A percentile compares a stretch with the other conserved stretches of the same genome.
Conservation (phyloP, 116 monocot genomes). For the Papilionanthe hybrid region DNA sequence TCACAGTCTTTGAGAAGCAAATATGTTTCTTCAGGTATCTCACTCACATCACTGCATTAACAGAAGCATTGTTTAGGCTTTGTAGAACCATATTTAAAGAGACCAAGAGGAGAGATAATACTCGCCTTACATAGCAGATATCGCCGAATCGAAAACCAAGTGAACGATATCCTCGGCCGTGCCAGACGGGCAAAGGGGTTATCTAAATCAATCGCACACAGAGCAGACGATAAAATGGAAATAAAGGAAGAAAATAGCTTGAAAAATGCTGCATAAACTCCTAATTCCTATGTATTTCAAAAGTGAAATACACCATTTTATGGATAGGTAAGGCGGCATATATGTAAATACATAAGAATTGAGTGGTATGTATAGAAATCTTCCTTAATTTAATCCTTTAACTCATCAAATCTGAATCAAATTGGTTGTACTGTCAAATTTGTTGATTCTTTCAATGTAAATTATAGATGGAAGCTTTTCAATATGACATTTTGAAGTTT, state of each 20-base stretch:
- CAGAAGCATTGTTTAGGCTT: constrained; percentile 1
- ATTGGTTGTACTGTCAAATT: no score
- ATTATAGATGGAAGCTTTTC: no score
- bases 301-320: no score
- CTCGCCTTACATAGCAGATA: constrained; percentile 85
- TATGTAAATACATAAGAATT: no score
- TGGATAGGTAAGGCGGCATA: no score
- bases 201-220: constrained; percentile 32
- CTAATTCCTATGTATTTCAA: no score
- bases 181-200: constrained; percentile 88
- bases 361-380: no score
- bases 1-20: constrained; percentile 68
- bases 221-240: constrained; percentile 6
- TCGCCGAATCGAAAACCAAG: constrained; percentile 91
- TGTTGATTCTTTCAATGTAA: no score
- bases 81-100: neutral
- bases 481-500: no score
- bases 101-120: neutral
- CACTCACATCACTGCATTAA: constrained; percentile 84
- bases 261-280: neutral
- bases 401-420: no score
- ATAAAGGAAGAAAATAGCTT: neutral
- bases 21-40: constrained; percentile 91
- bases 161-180: constrained; percentile 81
- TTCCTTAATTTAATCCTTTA: no score